Base-by-base conservation (phyloP, 1,284 basidiomycete genomes). In the Cutaneotrichosporon arboriforme region DNA sequence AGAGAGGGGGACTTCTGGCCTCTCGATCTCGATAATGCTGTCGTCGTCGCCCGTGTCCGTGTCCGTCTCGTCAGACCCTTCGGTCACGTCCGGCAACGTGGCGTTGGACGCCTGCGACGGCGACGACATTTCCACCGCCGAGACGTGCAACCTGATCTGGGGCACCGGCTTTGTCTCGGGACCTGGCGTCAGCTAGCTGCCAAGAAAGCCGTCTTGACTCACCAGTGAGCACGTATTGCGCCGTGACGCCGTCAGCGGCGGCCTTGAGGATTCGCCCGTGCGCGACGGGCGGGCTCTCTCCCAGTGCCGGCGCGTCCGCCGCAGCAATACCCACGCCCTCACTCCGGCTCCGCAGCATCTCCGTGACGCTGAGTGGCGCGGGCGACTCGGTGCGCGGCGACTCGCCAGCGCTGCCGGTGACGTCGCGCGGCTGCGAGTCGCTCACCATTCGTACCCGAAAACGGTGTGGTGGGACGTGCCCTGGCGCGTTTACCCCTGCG, bases 161-260 rank as follows among this genome's bases (percentile, higher is more conserved):
- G 75, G 75, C 4, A 70, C 62, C 1, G 72, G 73, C 31, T 65
- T 58, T 4, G 55, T 54, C 4, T 69, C 54, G 34, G 70, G 66
- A n/a, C 72, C 74, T 73, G 53, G 4, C 0, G 41, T 53, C 45
- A 60, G 56, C 39, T 34, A 33, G 20, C 36, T 5, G 31, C 17
- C 14, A 26, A 14, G 21, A 33, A 4, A n/a, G n/a, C n/a, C n/a
- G n/a, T n/a, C n/a, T n/a, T n/a, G n/a, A 67, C 67, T 64, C 46
- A 73, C 75, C 73, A 13, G 63, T 64, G 2, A 77, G 51, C 5
- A 73, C 68, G 46, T 77, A 77, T 49, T 76, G 67, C 14, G 73
- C 75, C 49, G 65, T 72, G 23, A 73, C 69, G 14, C 60, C 66
- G 59, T 51, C 52, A 13, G 50, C 23, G 23, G 37, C 41, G 4